Conservation (phyloP, 2,329 filamentous ascomycete species). For the Diaporthe nobilis region DNA sequence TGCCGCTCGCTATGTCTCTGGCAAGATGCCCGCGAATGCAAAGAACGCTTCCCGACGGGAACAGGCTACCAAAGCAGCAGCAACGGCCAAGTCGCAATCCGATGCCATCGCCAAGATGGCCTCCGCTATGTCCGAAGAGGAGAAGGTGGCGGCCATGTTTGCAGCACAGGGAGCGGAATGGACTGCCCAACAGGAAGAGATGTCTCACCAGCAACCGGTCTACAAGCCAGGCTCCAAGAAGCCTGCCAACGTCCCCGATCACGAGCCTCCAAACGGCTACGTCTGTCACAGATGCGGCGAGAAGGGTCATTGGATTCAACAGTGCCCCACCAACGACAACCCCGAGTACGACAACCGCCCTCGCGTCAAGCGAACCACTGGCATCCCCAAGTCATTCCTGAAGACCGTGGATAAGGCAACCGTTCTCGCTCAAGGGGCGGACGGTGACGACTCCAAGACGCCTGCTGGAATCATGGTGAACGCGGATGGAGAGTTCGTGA, state of each 20-base stretch:
- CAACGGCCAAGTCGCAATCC: slow-evolving; percentile 65
- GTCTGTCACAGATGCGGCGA: slow-evolving; percentile 96
- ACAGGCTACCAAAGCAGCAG: slow-evolving; percentile 69
- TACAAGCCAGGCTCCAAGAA: slow-evolving; percentile 75
- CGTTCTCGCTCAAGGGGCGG: slow-evolving; percentile 79
- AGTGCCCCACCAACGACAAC: slow-evolving; percentile 98
- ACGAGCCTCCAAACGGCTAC: slow-evolving; percentile 93
- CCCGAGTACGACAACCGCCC: slow-evolving; percentile 95
- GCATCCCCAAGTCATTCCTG: slow-evolving; percentile 94
- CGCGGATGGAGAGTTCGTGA: slow-evolving; percentile 96
- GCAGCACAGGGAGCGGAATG: slow-evolving; percentile 91
- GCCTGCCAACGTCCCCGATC: slow-evolving; percentile 85
- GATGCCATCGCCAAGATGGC: slow-evolving; percentile 77
- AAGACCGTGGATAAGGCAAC: slow-evolving; percentile 95
- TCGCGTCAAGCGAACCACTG: slow-evolving; percentile 94
- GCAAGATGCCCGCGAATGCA: slow-evolving; percentile 92
- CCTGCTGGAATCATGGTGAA: slow-evolving; percentile 97
- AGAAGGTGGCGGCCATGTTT: slow-evolving; percentile 94
- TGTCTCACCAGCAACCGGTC: slow-evolving; percentile 82
- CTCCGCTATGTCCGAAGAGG: slow-evolving; percentile 89
- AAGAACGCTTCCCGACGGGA: slow-evolving; percentile 83
- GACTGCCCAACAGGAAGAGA: slow-evolving; percentile 92
- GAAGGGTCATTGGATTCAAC: slow-evolving; percentile 99
- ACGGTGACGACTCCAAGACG: slow-evolving; percentile 84
- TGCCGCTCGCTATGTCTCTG: slow-evolving; percentile 94